Evolutionary conservation across 169 alveolate species (phyloP).

Genomic region (Eimeria tenella): DNA sequence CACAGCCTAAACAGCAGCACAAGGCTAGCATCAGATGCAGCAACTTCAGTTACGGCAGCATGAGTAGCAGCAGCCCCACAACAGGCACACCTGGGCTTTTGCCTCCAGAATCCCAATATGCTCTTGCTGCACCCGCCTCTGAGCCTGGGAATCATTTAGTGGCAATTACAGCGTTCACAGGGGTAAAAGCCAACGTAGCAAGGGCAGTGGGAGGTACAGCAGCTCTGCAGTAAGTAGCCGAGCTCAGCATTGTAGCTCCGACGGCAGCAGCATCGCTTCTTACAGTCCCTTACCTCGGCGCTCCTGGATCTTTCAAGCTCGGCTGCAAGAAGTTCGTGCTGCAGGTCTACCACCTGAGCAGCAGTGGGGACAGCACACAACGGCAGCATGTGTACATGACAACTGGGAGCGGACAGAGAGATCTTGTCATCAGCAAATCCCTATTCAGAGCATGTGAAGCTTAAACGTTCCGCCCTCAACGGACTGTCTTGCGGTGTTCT

Average conservation of each 20-base stretch:
- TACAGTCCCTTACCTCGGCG: not conserved
- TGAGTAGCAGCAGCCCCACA: slow-evolving; percentile 12
- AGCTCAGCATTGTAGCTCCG: not conserved
- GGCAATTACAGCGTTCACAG: not conserved
- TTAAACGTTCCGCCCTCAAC: not conserved
- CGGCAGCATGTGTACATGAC: not conserved
- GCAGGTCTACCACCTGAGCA: slow-evolving; percentile 6
- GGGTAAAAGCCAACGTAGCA: too few species aligned
- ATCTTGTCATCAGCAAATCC: not conserved
- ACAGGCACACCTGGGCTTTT: slow-evolving; percentile 21
- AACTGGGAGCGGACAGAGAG: not conserved
- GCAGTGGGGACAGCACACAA: slow-evolving; percentile 17
- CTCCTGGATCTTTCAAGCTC: not conserved
- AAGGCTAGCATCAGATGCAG: slow-evolving; percentile 4
- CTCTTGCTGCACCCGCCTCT: slow-evolving; percentile 22
- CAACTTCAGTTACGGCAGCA: not conserved
- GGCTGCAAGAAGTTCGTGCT: not conserved
- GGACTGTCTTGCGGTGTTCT: slow-evolving; percentile 52
- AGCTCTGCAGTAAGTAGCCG: slow-evolving; percentile 9
- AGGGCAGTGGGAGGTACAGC: too few species aligned
- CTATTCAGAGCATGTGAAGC: not conserved
- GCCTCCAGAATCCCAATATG: slow-evolving; percentile 31
- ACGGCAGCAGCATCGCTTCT: not conserved
- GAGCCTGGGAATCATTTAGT: not conserved
- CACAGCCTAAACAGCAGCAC: slow-evolving; percentile 50